A percentile compares a stretch with the other conserved stretches of the same genome.
phyloP scores from a whole-genome alignment of 345 rosid genomes.

The Syzygium aromaticum region DNA sequence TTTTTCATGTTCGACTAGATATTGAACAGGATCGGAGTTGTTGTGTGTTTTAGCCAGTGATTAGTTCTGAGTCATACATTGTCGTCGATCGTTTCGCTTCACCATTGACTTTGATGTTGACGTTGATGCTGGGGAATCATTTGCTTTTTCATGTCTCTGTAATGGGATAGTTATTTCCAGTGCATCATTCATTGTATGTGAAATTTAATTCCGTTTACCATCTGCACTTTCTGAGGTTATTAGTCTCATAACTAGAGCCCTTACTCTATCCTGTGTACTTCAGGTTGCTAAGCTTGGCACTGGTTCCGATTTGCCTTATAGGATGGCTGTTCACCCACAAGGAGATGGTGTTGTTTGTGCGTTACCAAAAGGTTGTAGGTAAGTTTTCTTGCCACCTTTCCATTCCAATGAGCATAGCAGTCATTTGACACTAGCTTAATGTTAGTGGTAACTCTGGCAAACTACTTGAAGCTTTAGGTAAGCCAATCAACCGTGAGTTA shows the following conservation, averaged over 20 bases:
- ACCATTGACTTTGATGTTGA: not conserved
- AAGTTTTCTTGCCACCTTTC: not conserved
- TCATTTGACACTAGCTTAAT: not conserved
- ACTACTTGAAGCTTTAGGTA: not conserved
- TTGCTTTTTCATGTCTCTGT: not conserved
- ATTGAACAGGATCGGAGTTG: not conserved
- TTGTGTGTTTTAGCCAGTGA: not conserved
- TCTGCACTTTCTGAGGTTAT: not conserved
- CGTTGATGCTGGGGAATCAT: not conserved
- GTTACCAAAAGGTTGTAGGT: conserved; percentile 69
- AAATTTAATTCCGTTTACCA: not conserved
- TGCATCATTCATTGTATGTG: not conserved
- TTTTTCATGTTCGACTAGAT: not conserved
- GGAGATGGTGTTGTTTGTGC: conserved; percentile 79
- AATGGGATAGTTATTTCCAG: not conserved
- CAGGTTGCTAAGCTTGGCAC: conserved; percentile 44
- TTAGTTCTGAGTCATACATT: not conserved
- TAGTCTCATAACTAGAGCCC: not conserved
- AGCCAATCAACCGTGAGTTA: not conserved
- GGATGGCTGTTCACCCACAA: conserved; percentile 74
- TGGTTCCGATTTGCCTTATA: conserved; percentile 73
- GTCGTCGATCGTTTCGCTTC: not conserved
- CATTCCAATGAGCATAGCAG: not conserved
- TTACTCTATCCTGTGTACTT: not conserved
- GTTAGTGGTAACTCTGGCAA: not conserved